A percentile compares a stretch with the other conserved stretches of the same genome.
phyloP scores from a whole-genome alignment of 1,284 basidiomycete species.

The Trichosporon ovoides region DNA sequence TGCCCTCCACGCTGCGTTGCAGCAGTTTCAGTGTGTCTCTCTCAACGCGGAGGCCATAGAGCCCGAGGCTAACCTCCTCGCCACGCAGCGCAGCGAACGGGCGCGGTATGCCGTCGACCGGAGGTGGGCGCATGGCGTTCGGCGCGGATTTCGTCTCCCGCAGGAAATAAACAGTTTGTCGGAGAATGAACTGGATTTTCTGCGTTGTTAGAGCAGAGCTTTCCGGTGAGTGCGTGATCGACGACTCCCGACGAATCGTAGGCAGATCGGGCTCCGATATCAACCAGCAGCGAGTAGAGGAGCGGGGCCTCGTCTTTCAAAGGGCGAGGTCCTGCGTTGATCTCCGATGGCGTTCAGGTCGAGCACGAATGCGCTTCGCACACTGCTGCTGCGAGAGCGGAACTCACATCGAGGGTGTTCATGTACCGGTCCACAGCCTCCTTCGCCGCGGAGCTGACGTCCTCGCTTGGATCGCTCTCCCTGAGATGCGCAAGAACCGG shows the following conservation, averaged over 20 bases:
- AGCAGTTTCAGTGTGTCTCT: constrained; percentile 29
- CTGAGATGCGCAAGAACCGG: constrained; percentile 37
- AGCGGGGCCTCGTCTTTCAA: too few relatives aligned
- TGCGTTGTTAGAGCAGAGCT: too few relatives aligned
- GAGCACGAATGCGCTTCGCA: too few relatives aligned
- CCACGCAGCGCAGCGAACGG: constrained; percentile 18
- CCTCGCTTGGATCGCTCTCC: constrained; percentile 21
- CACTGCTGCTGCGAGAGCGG: too few relatives aligned
- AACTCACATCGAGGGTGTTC: constrained; percentile 39
- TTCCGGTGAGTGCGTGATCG: too few relatives aligned
- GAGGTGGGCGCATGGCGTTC: constrained; percentile 29
- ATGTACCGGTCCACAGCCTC: constrained; percentile 38
- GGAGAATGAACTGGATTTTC: constrained; percentile 47
- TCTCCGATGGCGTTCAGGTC: too few relatives aligned
- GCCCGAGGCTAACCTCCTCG: constrained; percentile 23
- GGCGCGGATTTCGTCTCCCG: constrained; percentile 34
- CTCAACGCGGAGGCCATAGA: constrained; percentile 41
- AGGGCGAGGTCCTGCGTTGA: too few relatives aligned
- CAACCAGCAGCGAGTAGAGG: too few relatives aligned
- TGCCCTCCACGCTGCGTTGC: background rate
- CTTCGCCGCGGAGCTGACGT: constrained; percentile 22
- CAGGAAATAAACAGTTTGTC: constrained; percentile 43
- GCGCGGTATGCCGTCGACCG: constrained; percentile 30
- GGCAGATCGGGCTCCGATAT: too few relatives aligned
- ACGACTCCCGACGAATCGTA: too few relatives aligned